These are phyloP conservation scores for Dipsacomyces acuminosporus DNA, from an alignment of 371 early-diverging fungal genomes.

Conservation along the genomic window DNA sequence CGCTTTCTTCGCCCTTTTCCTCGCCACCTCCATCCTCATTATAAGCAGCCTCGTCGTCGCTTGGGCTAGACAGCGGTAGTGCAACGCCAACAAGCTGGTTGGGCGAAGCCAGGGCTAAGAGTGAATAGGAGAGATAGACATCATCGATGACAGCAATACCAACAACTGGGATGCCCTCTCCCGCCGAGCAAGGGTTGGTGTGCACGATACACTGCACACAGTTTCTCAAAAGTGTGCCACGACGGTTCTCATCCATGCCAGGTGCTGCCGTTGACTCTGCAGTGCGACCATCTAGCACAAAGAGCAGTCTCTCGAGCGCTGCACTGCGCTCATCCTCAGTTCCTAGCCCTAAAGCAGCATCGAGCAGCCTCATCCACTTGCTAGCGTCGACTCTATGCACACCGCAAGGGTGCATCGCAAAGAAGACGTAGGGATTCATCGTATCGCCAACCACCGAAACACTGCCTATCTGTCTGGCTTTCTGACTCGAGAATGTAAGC, in stretches of 20 bases:
- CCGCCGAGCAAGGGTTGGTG: conserved; percentile 18
- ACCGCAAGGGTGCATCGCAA: conserved; percentile 33
- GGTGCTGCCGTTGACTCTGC: background rate
- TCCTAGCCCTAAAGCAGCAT: conserved; percentile 20
- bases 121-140: conserved; percentile 46
- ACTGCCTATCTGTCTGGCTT: conserved; percentile 4
- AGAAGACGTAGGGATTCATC: conserved; percentile 25
- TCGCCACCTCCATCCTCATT: background rate
- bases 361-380: conserved; percentile 26
- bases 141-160: conserved; percentile 42
- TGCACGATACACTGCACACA: conserved; percentile 39
- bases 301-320: conserved; percentile 26
- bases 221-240: conserved; percentile 13
- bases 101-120: conserved; percentile 32
- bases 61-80: conserved; percentile 18
- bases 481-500: background rate
- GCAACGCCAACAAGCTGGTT: conserved; percentile 30
- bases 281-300: conserved; percentile 16
- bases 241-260: conserved; percentile 1
- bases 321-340: conserved; percentile 13
- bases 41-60: background rate
- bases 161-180: conserved; percentile 19
- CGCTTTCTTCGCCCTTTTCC: background rate
- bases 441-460: conserved; percentile 26
- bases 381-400: conserved; percentile 38